Evolutionary conservation across 305 asterid species (phyloP), one percentile per base, ranked within the genome.

Genomic region (Ajuga reptans): DNA sequence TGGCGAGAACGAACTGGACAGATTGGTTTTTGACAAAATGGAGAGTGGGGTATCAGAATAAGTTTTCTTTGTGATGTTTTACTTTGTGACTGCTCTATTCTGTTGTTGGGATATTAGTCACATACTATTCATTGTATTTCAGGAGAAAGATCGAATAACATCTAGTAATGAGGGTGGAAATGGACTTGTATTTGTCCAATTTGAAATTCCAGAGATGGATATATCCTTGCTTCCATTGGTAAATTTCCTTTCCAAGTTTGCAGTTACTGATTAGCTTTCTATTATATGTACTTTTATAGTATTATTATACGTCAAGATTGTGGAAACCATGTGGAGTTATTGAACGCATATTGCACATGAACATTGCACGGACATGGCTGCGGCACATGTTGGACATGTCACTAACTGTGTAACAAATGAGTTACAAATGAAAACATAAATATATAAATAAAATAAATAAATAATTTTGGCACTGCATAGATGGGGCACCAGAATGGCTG

Each of bases 131-230:
- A 24, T 69, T 52, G 68, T 21, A 39, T 69, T 77, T 45, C 84
- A 85, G 92, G 85, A 63, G 79, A 82, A 80, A 71, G 81, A 60
- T 77, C 84, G 60, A 60, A 50, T 58, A 62, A 42, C 70, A 74
- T 72, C 66, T 54, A 72, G 68, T 70, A 59, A 37, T 59, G 75
- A 73, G 72, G 79, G 64, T 68, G 80, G 57, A 47, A 68, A 74
- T 72, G 78, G 39, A 37, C 59, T 71, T 71, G 46, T 77, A 27
- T 79, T 79, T 72, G 14, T 80, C 79, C 87, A 83, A 46, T 91
- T 89, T 82, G 99, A 93, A 75, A 76, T 87, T 74, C 87, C 89
- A 18, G 91, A 83, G 85, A 78, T 88, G 81, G 82, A 85, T 64
- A 36, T 66, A 9, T 77, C 85, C 51, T 70, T 74, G 72, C 77